Conservation (phyloP, 169 alveolate genomes). For the Plasmodium reichenowi region DNA sequence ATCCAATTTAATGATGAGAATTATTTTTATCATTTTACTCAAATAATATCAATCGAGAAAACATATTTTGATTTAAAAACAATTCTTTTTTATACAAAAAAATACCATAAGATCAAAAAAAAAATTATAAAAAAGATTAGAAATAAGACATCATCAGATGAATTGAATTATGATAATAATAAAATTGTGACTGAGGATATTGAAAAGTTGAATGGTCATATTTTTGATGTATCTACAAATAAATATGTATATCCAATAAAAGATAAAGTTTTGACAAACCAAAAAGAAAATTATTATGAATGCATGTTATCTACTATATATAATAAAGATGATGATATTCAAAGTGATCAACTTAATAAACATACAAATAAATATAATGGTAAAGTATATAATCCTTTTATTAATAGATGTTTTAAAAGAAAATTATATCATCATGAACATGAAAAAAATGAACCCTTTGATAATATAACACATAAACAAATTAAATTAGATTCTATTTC, state of each 20-base stretch:
- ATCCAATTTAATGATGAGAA: conserved; percentile 6
- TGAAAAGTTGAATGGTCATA: background rate
- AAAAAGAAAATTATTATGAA: too few species aligned
- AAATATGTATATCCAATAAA: too few species aligned
- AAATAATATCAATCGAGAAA: conserved; percentile 33
- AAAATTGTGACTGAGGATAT: background rate
- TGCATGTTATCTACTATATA: background rate
- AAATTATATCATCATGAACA: conserved; percentile 10
- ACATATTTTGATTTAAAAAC: conserved; percentile 28
- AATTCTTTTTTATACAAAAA: conserved; percentile 10
- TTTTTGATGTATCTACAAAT: background rate
- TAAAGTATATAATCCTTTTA: background rate
- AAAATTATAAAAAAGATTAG: background rate
- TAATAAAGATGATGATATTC: background rate
- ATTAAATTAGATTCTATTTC: conserved; percentile 11
- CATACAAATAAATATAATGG: background rate
- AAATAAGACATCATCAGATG: background rate
- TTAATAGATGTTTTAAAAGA: conserved; percentile 31
- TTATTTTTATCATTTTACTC: conserved; percentile 39
- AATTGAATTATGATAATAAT: background rate
- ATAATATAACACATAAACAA: conserved; percentile 15
- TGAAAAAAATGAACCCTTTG: background rate
- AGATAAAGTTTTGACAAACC: too few species aligned
- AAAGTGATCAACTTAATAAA: background rate
- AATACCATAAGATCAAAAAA: background rate